These are phyloP conservation scores for Discostella stelligeroides DNA, from an alignment of 108 stramenopile species.

Conservation along the genomic window DNA sequence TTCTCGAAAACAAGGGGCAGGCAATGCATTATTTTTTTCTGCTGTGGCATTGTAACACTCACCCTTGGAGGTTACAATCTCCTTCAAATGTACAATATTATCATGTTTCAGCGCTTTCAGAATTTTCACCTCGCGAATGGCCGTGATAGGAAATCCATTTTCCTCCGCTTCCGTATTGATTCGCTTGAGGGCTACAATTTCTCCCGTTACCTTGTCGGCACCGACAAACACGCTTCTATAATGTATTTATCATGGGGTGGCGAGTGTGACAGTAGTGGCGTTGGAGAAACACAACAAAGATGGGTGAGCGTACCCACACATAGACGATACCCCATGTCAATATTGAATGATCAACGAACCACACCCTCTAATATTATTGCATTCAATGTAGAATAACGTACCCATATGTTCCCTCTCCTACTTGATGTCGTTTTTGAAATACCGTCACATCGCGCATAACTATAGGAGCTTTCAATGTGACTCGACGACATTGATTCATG, in stretches of 20 bases:
- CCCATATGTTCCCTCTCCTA: slow-evolving; percentile 87
- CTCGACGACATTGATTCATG: slow-evolving; percentile 22
- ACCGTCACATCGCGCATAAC: slow-evolving; percentile 82
- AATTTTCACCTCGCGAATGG: slow-evolving; percentile 94
- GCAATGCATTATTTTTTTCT: no score
- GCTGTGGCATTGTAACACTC: slow-evolving; percentile 33
- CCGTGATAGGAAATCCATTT: slow-evolving; percentile 93
- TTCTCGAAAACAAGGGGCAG: neutral
- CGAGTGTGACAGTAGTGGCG: neutral
- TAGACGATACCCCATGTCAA: no score
- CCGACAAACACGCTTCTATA: slow-evolving; percentile 85
- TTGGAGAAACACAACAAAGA: slow-evolving; percentile 16
- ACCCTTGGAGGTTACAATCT: slow-evolving; percentile 94
- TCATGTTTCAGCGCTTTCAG: slow-evolving; percentile 85
- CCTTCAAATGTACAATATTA: slow-evolving; percentile 89
- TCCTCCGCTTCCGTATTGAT: slow-evolving; percentile 92
- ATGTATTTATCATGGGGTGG: neutral
- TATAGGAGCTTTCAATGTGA: slow-evolving; percentile 67
- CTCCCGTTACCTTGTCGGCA: slow-evolving; percentile 66
- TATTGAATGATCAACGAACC: neutral
- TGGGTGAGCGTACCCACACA: no score
- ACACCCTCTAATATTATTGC: neutral
- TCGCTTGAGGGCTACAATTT: slow-evolving; percentile 90
- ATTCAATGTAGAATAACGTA: slow-evolving; percentile 40
- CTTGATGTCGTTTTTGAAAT: slow-evolving; percentile 76